Percentiles rank a stretch among this genome's conserved stretches.
phyloP scores from a whole-genome alignment of 1,284 basidiomycete species.

The Rhodotorula sp. region DNA sequence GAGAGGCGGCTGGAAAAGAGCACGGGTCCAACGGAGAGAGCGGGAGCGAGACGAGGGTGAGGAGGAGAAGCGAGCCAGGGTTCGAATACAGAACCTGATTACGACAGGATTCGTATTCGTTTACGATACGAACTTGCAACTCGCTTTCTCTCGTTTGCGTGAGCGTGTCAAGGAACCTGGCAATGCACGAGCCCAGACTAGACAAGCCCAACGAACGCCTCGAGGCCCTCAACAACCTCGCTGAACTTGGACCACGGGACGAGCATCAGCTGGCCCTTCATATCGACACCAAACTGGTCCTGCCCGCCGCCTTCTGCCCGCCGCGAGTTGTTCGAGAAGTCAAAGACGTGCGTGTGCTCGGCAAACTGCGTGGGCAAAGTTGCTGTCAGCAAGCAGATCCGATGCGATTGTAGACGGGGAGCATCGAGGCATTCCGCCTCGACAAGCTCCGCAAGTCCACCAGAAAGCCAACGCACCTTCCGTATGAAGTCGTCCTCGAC shows the following conservation, averaged over 20 bases:
- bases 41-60: not conserved
- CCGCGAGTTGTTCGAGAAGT: conserved; percentile 59
- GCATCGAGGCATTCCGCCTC: conserved; percentile 5
- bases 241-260: conserved; percentile 52
- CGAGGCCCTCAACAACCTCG: conserved; percentile 49
- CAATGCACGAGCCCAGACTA: not conserved
- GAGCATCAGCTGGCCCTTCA: conserved; percentile 71
- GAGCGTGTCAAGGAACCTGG: too few relatives aligned
- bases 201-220: conserved; percentile 45
- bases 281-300: conserved; percentile 68
- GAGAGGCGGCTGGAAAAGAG: not conserved
- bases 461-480: conserved; percentile 55
- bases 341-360: conserved; percentile 62
- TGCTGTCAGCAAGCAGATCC: not conserved
- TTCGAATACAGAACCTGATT: not conserved
- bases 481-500: conserved; percentile 77
- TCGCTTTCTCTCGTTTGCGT: too few relatives aligned
- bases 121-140: not conserved
- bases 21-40: not conserved
- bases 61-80: not conserved
- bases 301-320: conserved; percentile 63
- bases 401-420: not conserved
- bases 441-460: not conserved
- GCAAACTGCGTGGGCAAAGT: conserved; percentile 56
- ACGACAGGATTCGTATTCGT: not conserved